Conservation (phyloP, 441 rosid genomes). For the Theobroma grandiflorum region DNA sequence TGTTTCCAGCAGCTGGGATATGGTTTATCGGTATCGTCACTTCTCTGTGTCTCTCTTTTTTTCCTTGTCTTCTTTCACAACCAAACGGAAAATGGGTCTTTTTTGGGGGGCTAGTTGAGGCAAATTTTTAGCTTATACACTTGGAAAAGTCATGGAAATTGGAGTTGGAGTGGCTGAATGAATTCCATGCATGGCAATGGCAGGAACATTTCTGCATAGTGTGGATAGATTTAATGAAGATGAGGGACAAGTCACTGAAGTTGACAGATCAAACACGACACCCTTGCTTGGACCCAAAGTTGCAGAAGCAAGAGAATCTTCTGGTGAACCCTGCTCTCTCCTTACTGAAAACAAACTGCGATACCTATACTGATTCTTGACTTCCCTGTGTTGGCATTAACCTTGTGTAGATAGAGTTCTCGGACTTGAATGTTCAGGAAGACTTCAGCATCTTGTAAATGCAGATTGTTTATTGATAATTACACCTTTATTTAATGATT, state of each 20-base stretch:
- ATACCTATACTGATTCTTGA: too few species aligned
- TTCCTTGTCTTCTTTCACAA: not conserved
- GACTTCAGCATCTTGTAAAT: too few species aligned
- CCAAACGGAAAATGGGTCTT: not conserved
- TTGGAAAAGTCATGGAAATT: not conserved
- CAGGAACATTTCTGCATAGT: constrained; percentile 77
- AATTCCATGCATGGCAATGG: not conserved
- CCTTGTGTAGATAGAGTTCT: too few species aligned
- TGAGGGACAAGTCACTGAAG: constrained; percentile 42
- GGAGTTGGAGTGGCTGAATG: constrained; percentile 5
- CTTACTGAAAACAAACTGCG: not conserved
- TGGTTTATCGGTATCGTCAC: constrained; percentile 70
- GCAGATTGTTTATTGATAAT: too few species aligned
- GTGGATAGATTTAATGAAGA: constrained; percentile 82
- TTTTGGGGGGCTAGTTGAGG: not conserved
- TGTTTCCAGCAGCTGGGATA: constrained; percentile 80
- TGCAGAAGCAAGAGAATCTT: constrained; percentile 30
- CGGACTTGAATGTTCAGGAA: too few species aligned
- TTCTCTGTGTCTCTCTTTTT: not conserved
- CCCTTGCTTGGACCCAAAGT: constrained; percentile 64
- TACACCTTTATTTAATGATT: too few species aligned
- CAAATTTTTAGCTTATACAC: not conserved
- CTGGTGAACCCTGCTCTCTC: constrained; percentile 29
- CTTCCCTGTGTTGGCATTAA: too few species aligned
- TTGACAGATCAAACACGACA: constrained; percentile 51